phyloP scores from a whole-genome alignment of 2,329 filamentous ascomycete genomes.

The Ophiostoma novo-ulmi region DNA sequence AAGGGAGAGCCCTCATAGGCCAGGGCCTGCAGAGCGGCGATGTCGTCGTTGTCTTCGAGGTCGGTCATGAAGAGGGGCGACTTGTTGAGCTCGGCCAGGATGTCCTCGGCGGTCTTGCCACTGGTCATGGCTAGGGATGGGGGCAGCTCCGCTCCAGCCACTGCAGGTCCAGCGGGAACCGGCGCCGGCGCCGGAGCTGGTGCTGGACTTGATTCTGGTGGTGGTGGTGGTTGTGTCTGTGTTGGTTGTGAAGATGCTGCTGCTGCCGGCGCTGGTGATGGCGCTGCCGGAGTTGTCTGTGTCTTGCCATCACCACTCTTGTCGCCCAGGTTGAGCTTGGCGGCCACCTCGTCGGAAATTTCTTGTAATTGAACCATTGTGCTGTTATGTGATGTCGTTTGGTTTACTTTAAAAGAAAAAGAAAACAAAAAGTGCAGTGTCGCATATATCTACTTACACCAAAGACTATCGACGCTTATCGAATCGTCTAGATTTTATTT shows the following conservation, averaged over 20 bases:
- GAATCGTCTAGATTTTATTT: conserved; percentile 12
- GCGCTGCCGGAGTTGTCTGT: not conserved
- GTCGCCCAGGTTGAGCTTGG: conserved; percentile 23
- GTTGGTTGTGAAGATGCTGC: not conserved
- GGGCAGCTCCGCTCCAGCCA: conserved; percentile 41
- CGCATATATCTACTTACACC: not conserved
- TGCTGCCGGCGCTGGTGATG: not conserved
- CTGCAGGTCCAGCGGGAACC: conserved; percentile 1
- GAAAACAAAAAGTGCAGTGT: not conserved
- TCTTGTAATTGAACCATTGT: conserved; percentile 28
- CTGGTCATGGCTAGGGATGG: conserved; percentile 39
- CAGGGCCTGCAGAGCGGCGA: conserved; percentile 83
- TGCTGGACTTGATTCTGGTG: conserved; percentile 14
- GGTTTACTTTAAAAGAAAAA: not conserved
- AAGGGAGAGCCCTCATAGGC: conserved; percentile 87
- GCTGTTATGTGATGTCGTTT: not conserved
- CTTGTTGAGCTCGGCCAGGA: conserved; percentile 53
- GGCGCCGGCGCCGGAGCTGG: conserved; percentile 13
- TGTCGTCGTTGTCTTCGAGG: conserved; percentile 74
- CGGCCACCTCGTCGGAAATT: conserved; percentile 25
- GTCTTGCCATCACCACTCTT: not conserved
- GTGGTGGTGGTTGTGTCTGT: not conserved
- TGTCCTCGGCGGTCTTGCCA: conserved; percentile 51
- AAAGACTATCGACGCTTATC: not conserved
- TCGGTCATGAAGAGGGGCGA: conserved; percentile 94